These are phyloP conservation scores for Cyberlindnera americana DNA, from an alignment of 805 yeast genomes.

Conservation along the genomic window DNA sequence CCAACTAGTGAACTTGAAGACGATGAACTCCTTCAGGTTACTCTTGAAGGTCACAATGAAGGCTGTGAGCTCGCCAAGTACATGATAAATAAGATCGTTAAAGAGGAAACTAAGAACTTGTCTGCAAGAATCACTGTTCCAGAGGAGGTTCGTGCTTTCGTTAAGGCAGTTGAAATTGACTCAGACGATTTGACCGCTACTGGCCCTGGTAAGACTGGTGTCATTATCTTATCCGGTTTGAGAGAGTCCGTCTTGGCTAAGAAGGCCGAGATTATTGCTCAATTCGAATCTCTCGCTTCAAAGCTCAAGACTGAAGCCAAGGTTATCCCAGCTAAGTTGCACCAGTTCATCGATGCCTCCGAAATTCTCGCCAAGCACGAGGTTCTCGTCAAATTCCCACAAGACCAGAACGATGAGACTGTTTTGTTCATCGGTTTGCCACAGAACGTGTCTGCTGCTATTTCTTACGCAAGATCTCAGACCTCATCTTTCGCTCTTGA, in stretches of 20 bases:
- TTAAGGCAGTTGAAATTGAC: slow-evolving; percentile 30
- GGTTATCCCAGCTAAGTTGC: slow-evolving; percentile 64
- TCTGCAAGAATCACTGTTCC: slow-evolving; percentile 46
- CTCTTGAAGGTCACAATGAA: slow-evolving; percentile 79
- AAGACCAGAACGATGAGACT: slow-evolving; percentile 37
- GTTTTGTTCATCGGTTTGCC: slow-evolving; percentile 66
- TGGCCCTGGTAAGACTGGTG: slow-evolving; percentile 37
- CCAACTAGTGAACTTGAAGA: slow-evolving; percentile 52
- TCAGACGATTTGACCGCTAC: slow-evolving; percentile 27
- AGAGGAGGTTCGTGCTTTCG: slow-evolving; percentile 30
- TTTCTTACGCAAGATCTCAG: slow-evolving; percentile 53
- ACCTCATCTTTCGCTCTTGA: slow-evolving; percentile 61
- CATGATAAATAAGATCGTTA: slow-evolving; percentile 67
- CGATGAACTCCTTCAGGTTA: slow-evolving; percentile 53
- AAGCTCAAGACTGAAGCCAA: slow-evolving; percentile 52
- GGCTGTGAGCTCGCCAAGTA: slow-evolving; percentile 73
- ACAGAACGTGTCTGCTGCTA: slow-evolving; percentile 56
- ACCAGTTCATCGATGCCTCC: slow-evolving; percentile 60
- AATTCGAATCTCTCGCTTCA: slow-evolving; percentile 41
- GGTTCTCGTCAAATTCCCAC: slow-evolving; percentile 57
- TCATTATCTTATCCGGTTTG: slow-evolving; percentile 61
- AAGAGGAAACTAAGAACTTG: slow-evolving; percentile 64
- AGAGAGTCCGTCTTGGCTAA: slow-evolving; percentile 60
- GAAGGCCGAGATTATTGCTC: slow-evolving; percentile 45
- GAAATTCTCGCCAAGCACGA: slow-evolving; percentile 49